Percentiles rank a stretch among this genome's conserved stretches.
phyloP scores from a whole-genome alignment of 208 protist genomes.

The Crithidia sp. region DNA sequence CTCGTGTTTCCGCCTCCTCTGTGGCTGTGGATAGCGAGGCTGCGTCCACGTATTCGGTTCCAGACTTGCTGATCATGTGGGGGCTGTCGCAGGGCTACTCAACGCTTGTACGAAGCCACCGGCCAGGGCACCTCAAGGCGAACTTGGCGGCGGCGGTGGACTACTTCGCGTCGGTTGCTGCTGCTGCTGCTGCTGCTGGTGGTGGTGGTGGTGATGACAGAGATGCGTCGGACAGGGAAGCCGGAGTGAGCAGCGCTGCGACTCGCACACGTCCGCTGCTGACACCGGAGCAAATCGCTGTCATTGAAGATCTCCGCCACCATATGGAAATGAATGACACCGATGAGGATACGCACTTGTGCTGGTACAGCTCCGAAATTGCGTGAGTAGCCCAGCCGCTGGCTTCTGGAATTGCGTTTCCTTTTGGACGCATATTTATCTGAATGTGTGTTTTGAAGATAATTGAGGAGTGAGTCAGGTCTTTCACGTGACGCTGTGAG shows the following conservation, averaged over 20 bases:
- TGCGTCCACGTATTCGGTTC: slow-evolving; percentile 31
- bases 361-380: slow-evolving; percentile 69
- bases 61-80: slow-evolving; percentile 78
- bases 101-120: slow-evolving; percentile 65
- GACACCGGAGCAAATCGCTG: slow-evolving; percentile 42
- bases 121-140: slow-evolving; percentile 39
- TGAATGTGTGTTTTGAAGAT: no score
- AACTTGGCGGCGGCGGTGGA: slow-evolving; percentile 47
- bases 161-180: slow-evolving; percentile 39
- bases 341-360: slow-evolving; percentile 59
- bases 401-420: no score
- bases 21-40: not conserved
- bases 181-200: no score
- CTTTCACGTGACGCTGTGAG: no score
- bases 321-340: slow-evolving; percentile 51
- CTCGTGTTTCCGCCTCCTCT: no score
- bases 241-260: not conserved
- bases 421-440: not conserved
- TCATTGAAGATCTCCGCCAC: slow-evolving; percentile 44
- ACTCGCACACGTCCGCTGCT: slow-evolving; percentile 30
- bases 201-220: not conserved
- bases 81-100: slow-evolving; percentile 74
- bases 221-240: no score
- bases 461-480: no score
- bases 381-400: slow-evolving; percentile 33